Conservation (phyloP, 2,329 filamentous ascomycete species). For the Diaporthe destruens region DNA sequence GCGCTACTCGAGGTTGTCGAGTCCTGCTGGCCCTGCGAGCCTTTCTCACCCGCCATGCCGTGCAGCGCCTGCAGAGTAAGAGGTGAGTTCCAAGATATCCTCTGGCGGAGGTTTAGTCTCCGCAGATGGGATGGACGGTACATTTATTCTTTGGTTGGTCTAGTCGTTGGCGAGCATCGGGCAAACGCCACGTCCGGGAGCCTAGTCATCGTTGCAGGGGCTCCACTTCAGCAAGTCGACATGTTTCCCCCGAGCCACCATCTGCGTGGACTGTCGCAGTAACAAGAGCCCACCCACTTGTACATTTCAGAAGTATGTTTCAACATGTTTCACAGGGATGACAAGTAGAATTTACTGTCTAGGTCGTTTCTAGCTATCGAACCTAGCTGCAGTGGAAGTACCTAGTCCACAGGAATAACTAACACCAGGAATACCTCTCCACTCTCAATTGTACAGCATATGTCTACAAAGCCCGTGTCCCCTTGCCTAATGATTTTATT, state of each 20-base stretch:
- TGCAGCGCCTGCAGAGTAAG: conserved; percentile 1
- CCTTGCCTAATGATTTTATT: not conserved
- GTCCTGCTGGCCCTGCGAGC: not conserved
- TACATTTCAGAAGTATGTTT: too few relatives aligned
- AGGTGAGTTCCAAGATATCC: not conserved
- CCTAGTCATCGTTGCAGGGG: not conserved
- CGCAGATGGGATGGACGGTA: conserved; percentile 1
- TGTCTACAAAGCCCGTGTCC: not conserved
- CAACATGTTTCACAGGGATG: not conserved
- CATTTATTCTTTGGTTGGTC: conserved; percentile 17
- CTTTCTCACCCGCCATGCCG: conserved; percentile 32
- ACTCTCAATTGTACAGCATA: not conserved
- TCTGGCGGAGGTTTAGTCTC: not conserved
- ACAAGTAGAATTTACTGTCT: too few relatives aligned
- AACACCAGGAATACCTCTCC: not conserved
- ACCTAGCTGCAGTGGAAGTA: not conserved
- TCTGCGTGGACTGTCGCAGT: not conserved
- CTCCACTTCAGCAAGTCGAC: conserved; percentile 19
- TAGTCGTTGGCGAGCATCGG: not conserved
- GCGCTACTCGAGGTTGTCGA: not conserved
- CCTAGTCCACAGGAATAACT: not conserved
- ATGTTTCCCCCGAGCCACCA: conserved; percentile 14
- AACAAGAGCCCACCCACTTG: not conserved
- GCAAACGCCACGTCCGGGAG: not conserved
- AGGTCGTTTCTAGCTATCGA: too few relatives aligned